A percentile compares a stretch with the other conserved stretches of the same genome.
phyloP scores from a whole-genome alignment of 1,139 yeast genomes.

The Sugiyamaella japonica region DNA sequence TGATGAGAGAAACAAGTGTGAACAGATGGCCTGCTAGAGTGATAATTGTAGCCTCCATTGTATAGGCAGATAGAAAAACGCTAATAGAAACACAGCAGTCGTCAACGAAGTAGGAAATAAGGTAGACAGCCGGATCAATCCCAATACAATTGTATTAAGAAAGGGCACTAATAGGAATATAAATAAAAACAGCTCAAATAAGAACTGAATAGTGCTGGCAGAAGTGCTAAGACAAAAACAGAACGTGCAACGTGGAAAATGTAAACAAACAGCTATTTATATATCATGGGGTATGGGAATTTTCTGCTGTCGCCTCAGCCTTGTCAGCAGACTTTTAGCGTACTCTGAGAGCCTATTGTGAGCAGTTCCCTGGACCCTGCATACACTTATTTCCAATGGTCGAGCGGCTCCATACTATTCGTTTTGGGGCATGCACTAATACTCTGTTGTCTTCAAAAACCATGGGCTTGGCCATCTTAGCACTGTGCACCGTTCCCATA shows the following conservation, averaged over 20 bases:
- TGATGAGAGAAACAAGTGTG: slow-evolving; percentile 21
- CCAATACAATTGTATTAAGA: not conserved
- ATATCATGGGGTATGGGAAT: not conserved
- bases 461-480: too few species aligned
- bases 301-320: not conserved
- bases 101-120: not conserved
- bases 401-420: too few species aligned
- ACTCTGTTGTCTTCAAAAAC: not conserved
- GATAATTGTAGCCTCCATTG: slow-evolving; percentile 26
- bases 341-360: too few species aligned
- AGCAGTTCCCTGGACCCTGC: not conserved
- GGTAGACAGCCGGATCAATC: not conserved
- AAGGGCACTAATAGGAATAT: not conserved
- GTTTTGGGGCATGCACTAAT: not conserved
- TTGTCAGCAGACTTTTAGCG: too few species aligned
- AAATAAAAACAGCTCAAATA: not conserved
- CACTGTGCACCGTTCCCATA: not conserved
- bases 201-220: not conserved
- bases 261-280: slow-evolving; percentile 1
- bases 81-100: not conserved
- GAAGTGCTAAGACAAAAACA: not conserved
- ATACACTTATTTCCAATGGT: too few species aligned
- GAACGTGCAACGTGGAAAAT: not conserved
- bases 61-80: not conserved
- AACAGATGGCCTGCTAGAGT: slow-evolving; percentile 18